Percentiles rank a stretch among this genome's conserved stretches.
Conservation (phyloP, 1,284 basidiomycete species). For the Austroboletus rostrupii region DNA sequence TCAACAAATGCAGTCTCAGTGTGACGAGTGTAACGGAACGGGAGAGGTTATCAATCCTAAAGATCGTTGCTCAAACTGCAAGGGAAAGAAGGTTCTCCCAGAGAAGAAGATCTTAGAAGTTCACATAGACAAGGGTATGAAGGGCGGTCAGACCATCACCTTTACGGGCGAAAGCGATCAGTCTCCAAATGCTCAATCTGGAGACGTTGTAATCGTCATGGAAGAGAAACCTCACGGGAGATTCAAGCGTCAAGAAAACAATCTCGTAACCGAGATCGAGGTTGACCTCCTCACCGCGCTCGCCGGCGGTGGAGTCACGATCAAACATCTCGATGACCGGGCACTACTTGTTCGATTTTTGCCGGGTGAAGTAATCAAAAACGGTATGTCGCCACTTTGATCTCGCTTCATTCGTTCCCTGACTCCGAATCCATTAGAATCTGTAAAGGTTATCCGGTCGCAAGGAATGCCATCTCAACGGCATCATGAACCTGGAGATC, state of each 20-base stretch:
- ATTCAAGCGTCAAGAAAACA: slow-evolving; percentile 93
- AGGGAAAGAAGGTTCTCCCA: slow-evolving; percentile 91
- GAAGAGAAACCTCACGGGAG: slow-evolving; percentile 92
- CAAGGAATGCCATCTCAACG: slow-evolving; percentile 99
- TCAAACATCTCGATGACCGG: slow-evolving; percentile 94
- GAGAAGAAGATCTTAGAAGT: slow-evolving; percentile 99
- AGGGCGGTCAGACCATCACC: slow-evolving; percentile 92
- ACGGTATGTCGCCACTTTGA: slow-evolving; percentile 58
- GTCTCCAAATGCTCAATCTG: slow-evolving; percentile 84
- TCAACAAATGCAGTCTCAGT: slow-evolving; percentile 96
- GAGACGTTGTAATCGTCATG: slow-evolving; percentile 96
- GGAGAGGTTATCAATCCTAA: slow-evolving; percentile 95
- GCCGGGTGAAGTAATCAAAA: slow-evolving; percentile 92
- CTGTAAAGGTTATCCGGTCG: slow-evolving; percentile 86
- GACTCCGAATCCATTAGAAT: slow-evolving; percentile 46
- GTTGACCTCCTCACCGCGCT: slow-evolving; percentile 93
- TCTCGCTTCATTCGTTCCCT: slow-evolving; percentile 2
- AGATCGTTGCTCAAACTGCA: slow-evolving; percentile 91
- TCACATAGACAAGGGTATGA: slow-evolving; percentile 99
- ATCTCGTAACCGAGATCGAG: slow-evolving; percentile 85
- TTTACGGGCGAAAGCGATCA: slow-evolving; percentile 98
- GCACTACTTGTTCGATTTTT: slow-evolving; percentile 82
- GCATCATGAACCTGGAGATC: slow-evolving; percentile 94
- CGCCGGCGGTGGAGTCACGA: slow-evolving; percentile 86
- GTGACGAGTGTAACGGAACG: slow-evolving; percentile 87